phyloP scores from a whole-genome alignment of 2,329 filamentous ascomycete genomes.

The Zymoseptoria passerinii region DNA sequence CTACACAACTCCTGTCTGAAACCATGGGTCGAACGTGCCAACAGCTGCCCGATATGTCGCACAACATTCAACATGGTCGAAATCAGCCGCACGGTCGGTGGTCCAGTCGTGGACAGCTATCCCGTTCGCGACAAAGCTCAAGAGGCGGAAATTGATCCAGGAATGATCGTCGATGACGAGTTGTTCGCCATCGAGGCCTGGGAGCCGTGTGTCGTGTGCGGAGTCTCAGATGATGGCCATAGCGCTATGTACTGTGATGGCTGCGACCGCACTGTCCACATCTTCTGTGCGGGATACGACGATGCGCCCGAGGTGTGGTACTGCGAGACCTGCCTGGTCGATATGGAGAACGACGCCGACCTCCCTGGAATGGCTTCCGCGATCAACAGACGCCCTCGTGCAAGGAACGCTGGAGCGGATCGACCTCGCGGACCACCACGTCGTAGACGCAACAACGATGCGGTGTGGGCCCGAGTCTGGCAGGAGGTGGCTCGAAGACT shows the following conservation, averaged over 20 bases:
- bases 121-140: slow-evolving; percentile 75
- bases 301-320: slow-evolving; percentile 59
- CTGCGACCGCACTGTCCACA: slow-evolving; percentile 84
- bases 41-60: slow-evolving; percentile 95
- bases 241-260: slow-evolving; percentile 82
- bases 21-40: slow-evolving; percentile 92
- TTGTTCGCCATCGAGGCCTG: slow-evolving; percentile 50
- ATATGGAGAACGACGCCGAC: slow-evolving; percentile 23
- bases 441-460: slow-evolving; percentile 32
- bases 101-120: slow-evolving; percentile 51
- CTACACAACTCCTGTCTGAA: slow-evolving; percentile 88
- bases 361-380: slow-evolving; percentile 21
- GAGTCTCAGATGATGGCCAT: slow-evolving; percentile 70
- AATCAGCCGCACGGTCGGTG: slow-evolving; percentile 68
- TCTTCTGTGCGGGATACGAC: slow-evolving; percentile 80
- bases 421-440: slow-evolving; percentile 8
- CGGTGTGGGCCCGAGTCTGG: slow-evolving; percentile 73
- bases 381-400: slow-evolving; percentile 19
- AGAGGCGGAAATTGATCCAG: slow-evolving; percentile 79
- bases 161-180: slow-evolving; percentile 61
- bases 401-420: slow-evolving; percentile 7
- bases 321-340: slow-evolving; percentile 65
- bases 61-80: slow-evolving; percentile 84
- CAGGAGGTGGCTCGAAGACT: slow-evolving; percentile 76
- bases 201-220: slow-evolving; percentile 77